A percentile compares a stretch with the other conserved stretches of the same genome.
phyloP scores from a whole-genome alignment of 441 rosid species.

The Lepidium campestre region DNA sequence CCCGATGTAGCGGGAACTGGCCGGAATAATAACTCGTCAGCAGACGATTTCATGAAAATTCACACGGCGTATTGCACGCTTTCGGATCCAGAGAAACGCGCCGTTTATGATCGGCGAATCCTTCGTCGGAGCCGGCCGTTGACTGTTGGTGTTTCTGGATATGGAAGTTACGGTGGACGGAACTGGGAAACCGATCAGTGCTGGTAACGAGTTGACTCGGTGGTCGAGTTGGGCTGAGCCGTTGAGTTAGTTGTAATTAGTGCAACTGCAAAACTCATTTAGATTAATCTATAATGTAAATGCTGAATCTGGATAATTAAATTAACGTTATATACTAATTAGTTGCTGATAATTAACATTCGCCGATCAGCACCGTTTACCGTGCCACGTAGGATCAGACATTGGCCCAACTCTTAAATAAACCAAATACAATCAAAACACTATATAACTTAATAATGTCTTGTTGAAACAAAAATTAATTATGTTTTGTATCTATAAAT shows the following conservation, averaged over 20 bases:
- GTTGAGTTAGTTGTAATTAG: neutral
- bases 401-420: neutral
- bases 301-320: neutral
- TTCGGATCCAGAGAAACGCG: constrained; percentile 80
- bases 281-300: constrained; percentile 7
- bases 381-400: neutral
- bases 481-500: too few relatives aligned
- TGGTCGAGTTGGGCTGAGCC: neutral
- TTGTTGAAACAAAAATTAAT: too few relatives aligned
- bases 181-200: constrained; percentile 99
- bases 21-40: constrained; percentile 34
- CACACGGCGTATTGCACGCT: constrained; percentile 82
- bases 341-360: neutral
- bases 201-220: constrained; percentile 50
- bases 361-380: neutral
- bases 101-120: constrained; percentile 58
- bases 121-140: constrained; percentile 39
- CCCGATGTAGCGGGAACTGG: constrained; percentile 56
- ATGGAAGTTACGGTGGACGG: constrained; percentile 41
- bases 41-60: constrained; percentile 66
- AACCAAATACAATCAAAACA: too few relatives aligned
- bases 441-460: too few relatives aligned
- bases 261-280: neutral
- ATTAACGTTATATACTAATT: neutral
- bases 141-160: constrained; percentile 34